Evolutionary conservation across 108 stramenopile genomes (phyloP).

Genomic region (Hondaea fermentalgiana): DNA sequence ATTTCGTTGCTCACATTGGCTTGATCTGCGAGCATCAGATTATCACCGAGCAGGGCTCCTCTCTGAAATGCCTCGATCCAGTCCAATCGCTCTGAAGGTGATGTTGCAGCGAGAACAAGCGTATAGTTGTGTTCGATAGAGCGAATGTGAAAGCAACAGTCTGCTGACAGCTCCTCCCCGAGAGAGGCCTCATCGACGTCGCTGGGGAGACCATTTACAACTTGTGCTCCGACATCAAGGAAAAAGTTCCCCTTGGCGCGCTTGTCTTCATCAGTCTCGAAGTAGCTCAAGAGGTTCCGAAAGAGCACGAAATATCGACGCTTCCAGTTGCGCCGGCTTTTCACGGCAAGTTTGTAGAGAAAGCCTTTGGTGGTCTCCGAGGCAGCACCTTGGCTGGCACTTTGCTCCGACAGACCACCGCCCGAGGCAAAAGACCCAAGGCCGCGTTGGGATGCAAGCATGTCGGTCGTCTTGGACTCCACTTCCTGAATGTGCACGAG

Average conservation of each 20-base stretch:
- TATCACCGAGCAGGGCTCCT: background rate
- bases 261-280: background rate
- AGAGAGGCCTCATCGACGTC: background rate
- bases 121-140: background rate
- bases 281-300: constrained; percentile 1
- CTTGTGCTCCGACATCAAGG: background rate
- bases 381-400: background rate
- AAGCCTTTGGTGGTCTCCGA: background rate
- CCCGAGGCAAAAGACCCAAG: background rate
- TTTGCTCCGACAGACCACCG: background rate
- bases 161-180: background rate
- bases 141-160: background rate
- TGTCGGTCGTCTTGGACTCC: background rate
- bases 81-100: background rate
- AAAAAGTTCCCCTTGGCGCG: background rate
- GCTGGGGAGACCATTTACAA: background rate
- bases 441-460: background rate
- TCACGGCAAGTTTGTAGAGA: background rate
- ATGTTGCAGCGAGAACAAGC: background rate
- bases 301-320: background rate
- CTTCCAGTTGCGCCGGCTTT: constrained; percentile 12
- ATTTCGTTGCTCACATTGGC: background rate
- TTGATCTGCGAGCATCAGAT: background rate
- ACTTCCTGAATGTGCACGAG: background rate
- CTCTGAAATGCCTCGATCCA: background rate